These are phyloP conservation scores for Chlorella sp. DNA, from an alignment of 139 green algal species.

Conservation along the genomic window DNA sequence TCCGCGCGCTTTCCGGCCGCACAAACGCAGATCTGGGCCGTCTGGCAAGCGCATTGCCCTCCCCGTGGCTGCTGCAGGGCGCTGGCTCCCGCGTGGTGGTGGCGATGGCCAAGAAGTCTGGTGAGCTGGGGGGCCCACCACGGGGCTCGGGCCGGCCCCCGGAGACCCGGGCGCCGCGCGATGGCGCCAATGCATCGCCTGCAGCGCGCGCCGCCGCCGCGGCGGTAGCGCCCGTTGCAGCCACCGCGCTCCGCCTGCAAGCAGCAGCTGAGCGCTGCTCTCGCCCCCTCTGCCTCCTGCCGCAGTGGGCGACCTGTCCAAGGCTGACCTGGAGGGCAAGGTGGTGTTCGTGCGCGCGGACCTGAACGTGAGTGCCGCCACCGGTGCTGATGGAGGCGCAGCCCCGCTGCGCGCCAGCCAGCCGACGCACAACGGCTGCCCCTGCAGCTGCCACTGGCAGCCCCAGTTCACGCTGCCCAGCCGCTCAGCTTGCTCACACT, in stretches of 20 bases:
- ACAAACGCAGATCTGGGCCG: background rate
- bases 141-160: no score
- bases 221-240: background rate
- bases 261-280: background rate
- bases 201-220: background rate
- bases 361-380: constrained; percentile 81
- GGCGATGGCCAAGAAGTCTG: constrained; percentile 57
- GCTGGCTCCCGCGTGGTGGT: constrained; percentile 39
- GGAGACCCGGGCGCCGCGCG: no score
- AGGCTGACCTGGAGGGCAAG: constrained; percentile 97
- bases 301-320: constrained; percentile 80
- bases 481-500: no score
- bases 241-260: background rate
- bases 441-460: no score
- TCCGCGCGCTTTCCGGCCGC: background rate
- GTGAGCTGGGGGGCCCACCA: background rate
- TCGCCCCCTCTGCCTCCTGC: background rate
- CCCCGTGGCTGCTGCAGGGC: constrained; percentile 22
- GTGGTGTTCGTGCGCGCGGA: constrained; percentile 85
- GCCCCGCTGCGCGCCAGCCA: no score
- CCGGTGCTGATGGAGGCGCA: no score
- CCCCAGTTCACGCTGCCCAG: no score
- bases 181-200: no score
- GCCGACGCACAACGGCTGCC: no score
- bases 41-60: background rate